A percentile compares a stretch with the other conserved stretches of the same genome.
Evolutionary conservation across 257 asterid species (phyloP).

Genomic region (Osmanthus fragrans): DNA sequence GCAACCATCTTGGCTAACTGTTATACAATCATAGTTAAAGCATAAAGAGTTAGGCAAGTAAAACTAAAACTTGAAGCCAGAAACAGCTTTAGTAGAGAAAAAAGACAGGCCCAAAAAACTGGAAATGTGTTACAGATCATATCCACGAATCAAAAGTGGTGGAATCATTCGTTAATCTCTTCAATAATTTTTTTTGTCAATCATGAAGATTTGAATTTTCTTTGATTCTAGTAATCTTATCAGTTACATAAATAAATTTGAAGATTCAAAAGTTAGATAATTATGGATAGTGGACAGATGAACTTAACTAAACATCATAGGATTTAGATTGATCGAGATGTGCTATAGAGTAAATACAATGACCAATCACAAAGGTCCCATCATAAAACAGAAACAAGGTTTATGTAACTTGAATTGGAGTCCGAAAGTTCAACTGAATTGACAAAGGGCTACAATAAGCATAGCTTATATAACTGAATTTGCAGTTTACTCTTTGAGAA

Average conservation of each 20-base stretch:
- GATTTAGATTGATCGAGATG: neutral
- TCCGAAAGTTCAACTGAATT: no score
- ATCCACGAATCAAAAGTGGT: neutral
- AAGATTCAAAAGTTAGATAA: neutral
- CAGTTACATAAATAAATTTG: neutral
- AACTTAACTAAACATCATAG: neutral
- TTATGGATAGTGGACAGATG: neutral
- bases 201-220: no score
- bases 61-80: neutral
- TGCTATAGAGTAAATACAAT: neutral
- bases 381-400: no score
- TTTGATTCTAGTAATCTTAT: neutral
- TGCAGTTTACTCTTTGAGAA: neutral
- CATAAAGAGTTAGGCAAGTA: neutral
- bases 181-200: neutral
- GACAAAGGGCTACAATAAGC: neutral
- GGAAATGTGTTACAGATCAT: neutral
- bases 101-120: neutral
- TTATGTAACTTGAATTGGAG: no score
- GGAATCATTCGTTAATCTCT: neutral
- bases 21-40: neutral
- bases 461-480: no score
- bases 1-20: slow-evolving; percentile 60
- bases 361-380: neutral
- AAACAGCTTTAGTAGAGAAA: slow-evolving; percentile 1